A percentile compares a stretch with the other conserved stretches of the same genome.
Conservation (phyloP, 2,329 filamentous ascomycete genomes). For the Geosmithia putterillii region DNA sequence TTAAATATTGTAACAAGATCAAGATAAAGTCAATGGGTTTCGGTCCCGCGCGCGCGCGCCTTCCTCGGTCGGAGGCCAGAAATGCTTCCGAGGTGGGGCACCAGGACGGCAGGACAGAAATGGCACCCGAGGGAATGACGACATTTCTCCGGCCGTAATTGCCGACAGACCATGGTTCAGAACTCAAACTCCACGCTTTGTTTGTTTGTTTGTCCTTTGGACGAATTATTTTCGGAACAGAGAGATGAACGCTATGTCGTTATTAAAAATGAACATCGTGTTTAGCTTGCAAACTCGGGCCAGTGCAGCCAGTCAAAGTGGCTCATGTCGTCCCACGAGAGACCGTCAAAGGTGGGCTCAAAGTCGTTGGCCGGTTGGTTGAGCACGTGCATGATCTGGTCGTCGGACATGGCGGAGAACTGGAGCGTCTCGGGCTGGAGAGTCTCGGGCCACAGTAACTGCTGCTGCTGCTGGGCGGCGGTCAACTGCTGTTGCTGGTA, state of each 20-base stretch:
- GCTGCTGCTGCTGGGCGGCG: slow-evolving; percentile 1
- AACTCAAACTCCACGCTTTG: no score
- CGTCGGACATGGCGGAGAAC: slow-evolving; percentile 58
- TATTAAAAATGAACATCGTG: not conserved
- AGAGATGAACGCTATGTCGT: not conserved
- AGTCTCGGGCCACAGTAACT: slow-evolving; percentile 31
- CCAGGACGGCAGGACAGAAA: not conserved
- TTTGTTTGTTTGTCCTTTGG: no score
- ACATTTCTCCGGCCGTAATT: no score
- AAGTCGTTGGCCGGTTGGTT: slow-evolving; percentile 50
- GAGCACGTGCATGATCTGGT: slow-evolving; percentile 54
- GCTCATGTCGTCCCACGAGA: slow-evolving; percentile 47
- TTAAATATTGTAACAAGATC: not conserved
- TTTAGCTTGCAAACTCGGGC: slow-evolving; percentile 28
- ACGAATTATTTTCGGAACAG: no score
- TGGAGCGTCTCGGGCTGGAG: slow-evolving; percentile 44
- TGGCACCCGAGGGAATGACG: not conserved
- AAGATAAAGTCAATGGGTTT: not conserved
- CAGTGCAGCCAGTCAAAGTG: slow-evolving; percentile 45
- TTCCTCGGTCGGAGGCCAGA: not conserved
- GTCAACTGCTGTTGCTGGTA: slow-evolving; percentile 6
- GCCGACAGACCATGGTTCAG: no score
- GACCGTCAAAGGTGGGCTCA: slow-evolving; percentile 38
- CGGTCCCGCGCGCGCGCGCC: no score
- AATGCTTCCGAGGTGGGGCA: not conserved